Base-by-base conservation (phyloP, 169 alveolate species). In the Babesia ovata region DNA sequence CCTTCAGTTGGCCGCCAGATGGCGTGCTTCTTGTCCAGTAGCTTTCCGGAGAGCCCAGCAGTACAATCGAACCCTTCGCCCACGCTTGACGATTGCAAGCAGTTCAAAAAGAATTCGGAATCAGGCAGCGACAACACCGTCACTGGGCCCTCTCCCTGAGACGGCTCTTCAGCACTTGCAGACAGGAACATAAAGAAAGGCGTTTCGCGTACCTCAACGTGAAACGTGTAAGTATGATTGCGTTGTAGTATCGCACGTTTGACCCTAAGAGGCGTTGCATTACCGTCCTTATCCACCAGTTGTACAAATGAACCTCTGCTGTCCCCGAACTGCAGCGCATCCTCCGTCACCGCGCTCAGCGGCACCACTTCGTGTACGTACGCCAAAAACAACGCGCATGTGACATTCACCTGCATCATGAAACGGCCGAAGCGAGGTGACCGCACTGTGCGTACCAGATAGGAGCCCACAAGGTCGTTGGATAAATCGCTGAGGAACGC, bases 371-470 rank as follows among this genome's bases (percentile, higher is more conserved):
- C 86, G 28, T 26, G 46, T 0, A 85, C 83, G 36, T 87, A 60
- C 22, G 91, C 92, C n/a, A 92, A 78, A 59, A 65, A 92, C 8
- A 91, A 48, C 29, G 65, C 66, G n/a, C 89, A 85, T 17, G 86
- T 85, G 48, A 71, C 74, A 74, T 86, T 92, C 28, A 88, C 79
- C 36, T 73, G 76, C 52, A 84, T 44, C 29, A 78, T 61, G 46
- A 88, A 88, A 19, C 73, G 52, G 24, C 53, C 52, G 75, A 73
- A 71, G 28, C 53, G 66, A 14, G 88, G 87, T 29, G 59, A 45
- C 45, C 48, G 70, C 22, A 67, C 56, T 17, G 91, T 79, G n/a
- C 79, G 73, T 42, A 92, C 59, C 73, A 91, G 42, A 69, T 77
- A 84, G 39, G 83, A 48, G 12, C 88, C 91, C 17, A 79, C 59